phyloP scores from a whole-genome alignment of 1,284 basidiomycete genomes.

The Cutaneotrichosporon sp. region DNA sequence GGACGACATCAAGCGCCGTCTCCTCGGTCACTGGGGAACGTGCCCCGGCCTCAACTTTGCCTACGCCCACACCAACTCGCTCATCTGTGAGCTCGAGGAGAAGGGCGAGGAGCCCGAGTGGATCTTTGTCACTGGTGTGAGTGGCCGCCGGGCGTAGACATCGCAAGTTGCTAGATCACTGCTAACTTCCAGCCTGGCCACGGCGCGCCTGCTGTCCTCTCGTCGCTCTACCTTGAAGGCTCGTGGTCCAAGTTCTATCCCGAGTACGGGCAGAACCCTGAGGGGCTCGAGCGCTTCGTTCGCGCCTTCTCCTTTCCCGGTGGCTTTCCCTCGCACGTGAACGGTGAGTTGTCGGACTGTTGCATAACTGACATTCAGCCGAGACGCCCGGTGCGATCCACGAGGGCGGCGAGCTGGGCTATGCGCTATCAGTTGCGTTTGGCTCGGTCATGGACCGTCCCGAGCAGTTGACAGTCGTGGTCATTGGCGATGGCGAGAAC shows the following conservation, averaged over 20 bases:
- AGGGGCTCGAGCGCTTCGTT: conserved; percentile 57
- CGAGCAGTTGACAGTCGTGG: conserved; percentile 64
- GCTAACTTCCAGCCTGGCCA: conserved; percentile 56
- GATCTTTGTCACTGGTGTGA: conserved; percentile 58
- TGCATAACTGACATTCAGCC: conserved; percentile 55
- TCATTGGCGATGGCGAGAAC: conserved; percentile 81
- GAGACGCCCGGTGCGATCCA: conserved; percentile 81
- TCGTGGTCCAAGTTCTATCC: conserved; percentile 82
- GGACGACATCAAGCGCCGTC: conserved; percentile 69
- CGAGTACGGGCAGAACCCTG: conserved; percentile 60
- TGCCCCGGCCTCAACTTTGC: conserved; percentile 66
- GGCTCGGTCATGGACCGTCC: conserved; percentile 79
- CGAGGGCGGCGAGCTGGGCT: conserved; percentile 85
- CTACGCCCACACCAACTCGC: conserved; percentile 72
- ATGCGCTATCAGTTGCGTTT: conserved; percentile 75
- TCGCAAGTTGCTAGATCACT: too few species aligned
- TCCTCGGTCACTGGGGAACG: conserved; percentile 56
- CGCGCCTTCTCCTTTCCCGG: conserved; percentile 50
- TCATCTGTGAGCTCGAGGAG: conserved; percentile 59
- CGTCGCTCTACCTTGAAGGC: conserved; percentile 77
- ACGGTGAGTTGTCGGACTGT: conserved; percentile 21
- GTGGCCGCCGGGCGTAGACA: conserved; percentile 10
- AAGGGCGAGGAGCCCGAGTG: conserved; percentile 14
- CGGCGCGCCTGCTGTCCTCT: conserved; percentile 75
- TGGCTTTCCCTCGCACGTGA: conserved; percentile 52